Percentiles rank a stretch among this genome's conserved stretches.
phyloP scores from a whole-genome alignment of 192 early-diverging fungal genomes.

The Coemansia javaensis region DNA sequence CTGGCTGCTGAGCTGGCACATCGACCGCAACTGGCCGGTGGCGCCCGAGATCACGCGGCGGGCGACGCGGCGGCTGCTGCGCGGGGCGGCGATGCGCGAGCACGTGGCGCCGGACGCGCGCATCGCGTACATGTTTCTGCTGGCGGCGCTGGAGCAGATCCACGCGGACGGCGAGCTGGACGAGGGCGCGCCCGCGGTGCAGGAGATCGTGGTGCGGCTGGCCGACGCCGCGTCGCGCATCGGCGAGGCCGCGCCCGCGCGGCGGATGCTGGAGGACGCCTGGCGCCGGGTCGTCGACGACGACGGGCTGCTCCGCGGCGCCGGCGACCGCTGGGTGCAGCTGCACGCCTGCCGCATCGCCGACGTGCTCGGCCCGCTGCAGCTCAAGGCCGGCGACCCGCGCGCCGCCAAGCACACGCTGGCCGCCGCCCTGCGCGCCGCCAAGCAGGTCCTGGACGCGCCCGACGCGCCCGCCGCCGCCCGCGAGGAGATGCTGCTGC shows the following conservation, averaged over 20 bases:
- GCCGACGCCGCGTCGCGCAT: slow-evolving; percentile 22
- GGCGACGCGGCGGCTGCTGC: slow-evolving; percentile 24
- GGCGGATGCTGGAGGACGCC: slow-evolving; percentile 11
- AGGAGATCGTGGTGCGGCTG: slow-evolving; percentile 32
- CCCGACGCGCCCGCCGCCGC: not conserved
- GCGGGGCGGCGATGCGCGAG: slow-evolving; percentile 37
- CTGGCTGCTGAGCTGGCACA: slow-evolving; percentile 8
- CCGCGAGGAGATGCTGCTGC: slow-evolving; percentile 11
- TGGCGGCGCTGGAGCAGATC: slow-evolving; percentile 34
- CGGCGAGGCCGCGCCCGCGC: slow-evolving; percentile 27
- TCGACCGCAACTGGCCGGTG: slow-evolving; percentile 19
- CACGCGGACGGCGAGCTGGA: slow-evolving; percentile 19
- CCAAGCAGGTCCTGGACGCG: slow-evolving; percentile 3
- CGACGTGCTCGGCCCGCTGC: slow-evolving; percentile 22
- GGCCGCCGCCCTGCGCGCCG: slow-evolving; percentile 23
- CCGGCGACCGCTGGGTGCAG: slow-evolving; percentile 3
- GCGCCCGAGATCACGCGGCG: slow-evolving; percentile 3
- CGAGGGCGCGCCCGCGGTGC: slow-evolving; percentile 20
- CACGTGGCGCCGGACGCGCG: slow-evolving; percentile 36
- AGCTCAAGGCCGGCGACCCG: not conserved
- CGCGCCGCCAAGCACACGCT: slow-evolving; percentile 6
- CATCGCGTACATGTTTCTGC: slow-evolving; percentile 35
- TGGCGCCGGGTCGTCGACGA: slow-evolving; percentile 14
- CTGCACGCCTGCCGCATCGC: slow-evolving; percentile 13
- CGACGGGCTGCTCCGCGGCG: not conserved